Evolutionary conservation across 2,329 filamentous ascomycete species (phyloP).

Genomic region (Penicillium sp.): DNA sequence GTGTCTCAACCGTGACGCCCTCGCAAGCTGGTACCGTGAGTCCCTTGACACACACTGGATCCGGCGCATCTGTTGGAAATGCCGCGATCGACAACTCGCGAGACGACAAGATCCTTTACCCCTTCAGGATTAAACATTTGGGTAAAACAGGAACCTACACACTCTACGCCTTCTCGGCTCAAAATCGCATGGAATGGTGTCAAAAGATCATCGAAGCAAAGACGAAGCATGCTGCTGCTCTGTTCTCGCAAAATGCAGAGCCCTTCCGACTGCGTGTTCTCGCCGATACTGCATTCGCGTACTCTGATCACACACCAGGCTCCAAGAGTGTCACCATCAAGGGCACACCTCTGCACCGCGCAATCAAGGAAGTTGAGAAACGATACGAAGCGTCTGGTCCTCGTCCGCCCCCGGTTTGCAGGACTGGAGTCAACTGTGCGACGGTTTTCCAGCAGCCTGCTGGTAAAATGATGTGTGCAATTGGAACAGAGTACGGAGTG

Average conservation of each 20-base stretch:
- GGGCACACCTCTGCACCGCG: constrained; percentile 87
- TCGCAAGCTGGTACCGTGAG: constrained; percentile 51
- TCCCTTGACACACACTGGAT: constrained; percentile 63
- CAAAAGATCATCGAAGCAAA: constrained; percentile 93
- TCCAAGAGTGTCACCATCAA: constrained; percentile 76
- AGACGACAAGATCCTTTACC: constrained; percentile 84
- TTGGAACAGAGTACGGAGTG: constrained; percentile 93
- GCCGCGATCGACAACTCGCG: constrained; percentile 58
- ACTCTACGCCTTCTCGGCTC: constrained; percentile 76
- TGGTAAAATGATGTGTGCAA: constrained; percentile 84
- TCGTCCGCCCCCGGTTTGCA: constrained; percentile 74
- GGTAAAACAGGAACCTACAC: constrained; percentile 87
- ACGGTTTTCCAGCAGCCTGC: constrained; percentile 81
- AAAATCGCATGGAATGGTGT: constrained; percentile 84
- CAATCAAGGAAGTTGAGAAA: constrained; percentile 84
- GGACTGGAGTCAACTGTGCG: constrained; percentile 87
- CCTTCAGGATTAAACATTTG: constrained; percentile 93
- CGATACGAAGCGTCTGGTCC: constrained; percentile 65
- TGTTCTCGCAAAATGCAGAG: constrained; percentile 91
- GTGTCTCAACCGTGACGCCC: constrained; percentile 63
- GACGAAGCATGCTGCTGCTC: constrained; percentile 83
- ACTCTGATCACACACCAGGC: constrained; percentile 51
- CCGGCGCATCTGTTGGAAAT: constrained; percentile 61
- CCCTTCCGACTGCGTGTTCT: constrained; percentile 91
- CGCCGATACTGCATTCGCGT: constrained; percentile 80